Percentiles rank a stretch among this genome's conserved stretches.
phyloP scores from a whole-genome alignment of 2,329 filamentous ascomycete species.

The Hypoxylon sp. region DNA sequence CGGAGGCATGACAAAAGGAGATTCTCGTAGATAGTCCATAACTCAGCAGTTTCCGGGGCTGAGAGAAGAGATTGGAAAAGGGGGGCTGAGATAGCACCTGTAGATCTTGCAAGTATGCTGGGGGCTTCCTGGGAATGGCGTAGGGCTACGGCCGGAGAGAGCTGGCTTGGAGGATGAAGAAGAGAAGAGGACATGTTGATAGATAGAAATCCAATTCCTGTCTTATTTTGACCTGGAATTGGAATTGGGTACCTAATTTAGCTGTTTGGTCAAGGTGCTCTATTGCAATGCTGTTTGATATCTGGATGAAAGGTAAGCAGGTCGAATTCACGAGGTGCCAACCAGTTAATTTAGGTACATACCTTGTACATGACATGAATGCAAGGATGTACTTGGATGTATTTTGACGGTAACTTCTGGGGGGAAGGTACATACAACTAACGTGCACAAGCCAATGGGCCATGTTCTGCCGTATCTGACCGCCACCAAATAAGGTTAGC shows the following conservation, averaged over 20 bases:
- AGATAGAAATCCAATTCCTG: conserved; percentile 4
- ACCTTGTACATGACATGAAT: background rate
- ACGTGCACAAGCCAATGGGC: conserved; percentile 6
- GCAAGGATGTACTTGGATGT: background rate
- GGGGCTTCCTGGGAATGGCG: conserved; percentile 72
- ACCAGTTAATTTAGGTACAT: background rate
- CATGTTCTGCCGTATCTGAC: conserved; percentile 12
- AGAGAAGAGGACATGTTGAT: conserved; percentile 55
- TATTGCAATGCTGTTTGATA: background rate
- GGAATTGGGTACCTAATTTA: no score
- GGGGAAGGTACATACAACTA: background rate
- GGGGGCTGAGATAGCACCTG: conserved; percentile 66
- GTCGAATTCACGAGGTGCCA: background rate
- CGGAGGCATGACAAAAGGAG: conserved; percentile 85
- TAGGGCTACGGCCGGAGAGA: conserved; percentile 67
- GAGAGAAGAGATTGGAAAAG: conserved; percentile 65
- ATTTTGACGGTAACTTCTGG: background rate
- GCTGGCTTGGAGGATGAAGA: conserved; percentile 66
- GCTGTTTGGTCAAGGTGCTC: background rate
- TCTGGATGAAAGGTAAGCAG: background rate
- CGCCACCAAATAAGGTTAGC: conserved; percentile 2
- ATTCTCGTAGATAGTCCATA: conserved; percentile 90
- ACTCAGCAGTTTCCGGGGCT: conserved; percentile 76
- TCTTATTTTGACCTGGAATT: no score
- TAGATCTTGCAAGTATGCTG: conserved; percentile 64